Base-by-base conservation (phyloP, 2,329 filamentous ascomycete species). In the Whalleya microplaca region DNA sequence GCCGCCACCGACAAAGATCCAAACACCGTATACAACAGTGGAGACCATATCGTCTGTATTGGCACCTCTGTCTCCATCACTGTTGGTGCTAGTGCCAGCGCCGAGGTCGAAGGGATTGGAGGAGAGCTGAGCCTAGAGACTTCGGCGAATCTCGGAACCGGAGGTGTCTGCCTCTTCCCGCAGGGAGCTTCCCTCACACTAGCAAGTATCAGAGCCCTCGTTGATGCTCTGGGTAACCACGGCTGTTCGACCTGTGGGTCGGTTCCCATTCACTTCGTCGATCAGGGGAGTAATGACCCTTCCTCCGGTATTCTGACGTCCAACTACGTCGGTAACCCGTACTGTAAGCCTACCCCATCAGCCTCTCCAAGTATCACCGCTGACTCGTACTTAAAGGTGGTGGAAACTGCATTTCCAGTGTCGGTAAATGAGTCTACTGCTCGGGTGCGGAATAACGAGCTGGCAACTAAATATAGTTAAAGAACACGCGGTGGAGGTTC, bases 141-240 rank as follows among this genome's bases (percentile, higher is more conserved):
- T 21, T 23, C 52, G 14, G 49, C 29, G 23, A 50, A 41, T 29
- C 42, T 61, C 40, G 56, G 56, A 18, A 56, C 54, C 20, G 55
- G 60, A n/a, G 57, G 60, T 48, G 53, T 63, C 44, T 63, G 57
- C 50, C 55, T 60, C 20, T 60, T 63, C 46, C 60, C 60, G 1
- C 60, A 63, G 45, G 52, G 49, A 3, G 60, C 60, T 8, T 54
- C 57, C 27, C 53, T 63, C 27, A 60, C 42, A 6, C 52, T 63
- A 21, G 45, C 21, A 0, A 52, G 60, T 52, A 63, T 63, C 52
- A 50, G 52, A 10, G 40, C 46, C n/a, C 23, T 63, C 12, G 52
- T 63, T 9, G 60, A 63, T 21, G 57, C 60, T 12, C 18, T 63
- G 5, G 54, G 55, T 45, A 16, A 60, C 29, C 60, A 63, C 21